Conservation (phyloP, 306 rosid species). For the Ormosia emarginata region DNA sequence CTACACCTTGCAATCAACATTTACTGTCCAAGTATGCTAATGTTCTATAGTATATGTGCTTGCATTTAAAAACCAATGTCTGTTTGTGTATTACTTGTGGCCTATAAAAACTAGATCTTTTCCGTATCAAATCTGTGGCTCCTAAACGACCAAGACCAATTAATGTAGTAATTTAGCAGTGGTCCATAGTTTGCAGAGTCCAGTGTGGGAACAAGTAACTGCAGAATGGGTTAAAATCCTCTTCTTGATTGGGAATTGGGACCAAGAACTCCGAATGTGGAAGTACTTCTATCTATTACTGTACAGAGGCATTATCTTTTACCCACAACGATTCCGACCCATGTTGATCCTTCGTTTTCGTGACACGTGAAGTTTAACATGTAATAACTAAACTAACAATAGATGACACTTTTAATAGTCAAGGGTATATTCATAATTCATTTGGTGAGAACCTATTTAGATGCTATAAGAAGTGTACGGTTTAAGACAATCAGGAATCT, state of each 20-base stretch:
- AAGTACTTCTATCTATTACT: background rate
- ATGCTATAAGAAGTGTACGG: constrained; percentile 34
- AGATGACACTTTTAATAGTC: constrained; percentile 1
- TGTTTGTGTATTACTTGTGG: background rate
- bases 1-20: constrained; percentile 15
- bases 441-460: background rate
- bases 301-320: background rate
- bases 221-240: background rate
- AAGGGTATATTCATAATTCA: constrained; percentile 20
- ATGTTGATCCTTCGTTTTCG: background rate
- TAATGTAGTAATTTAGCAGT: background rate
- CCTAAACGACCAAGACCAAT: background rate
- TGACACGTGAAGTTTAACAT: background rate
- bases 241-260: background rate
- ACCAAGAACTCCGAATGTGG: background rate
- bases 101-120: constrained; percentile 5
- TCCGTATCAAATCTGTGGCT: background rate
- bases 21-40: background rate
- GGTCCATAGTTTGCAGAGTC: constrained; percentile 6
- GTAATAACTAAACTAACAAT: background rate
- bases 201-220: constrained; percentile 24
- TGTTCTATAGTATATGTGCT: too few relatives aligned
- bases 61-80: background rate
- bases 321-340: background rate
- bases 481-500: constrained; percentile 39